Evolutionary conservation across 2,329 filamentous ascomycete species (phyloP).

Genomic region (Aspergillus latus): DNA sequence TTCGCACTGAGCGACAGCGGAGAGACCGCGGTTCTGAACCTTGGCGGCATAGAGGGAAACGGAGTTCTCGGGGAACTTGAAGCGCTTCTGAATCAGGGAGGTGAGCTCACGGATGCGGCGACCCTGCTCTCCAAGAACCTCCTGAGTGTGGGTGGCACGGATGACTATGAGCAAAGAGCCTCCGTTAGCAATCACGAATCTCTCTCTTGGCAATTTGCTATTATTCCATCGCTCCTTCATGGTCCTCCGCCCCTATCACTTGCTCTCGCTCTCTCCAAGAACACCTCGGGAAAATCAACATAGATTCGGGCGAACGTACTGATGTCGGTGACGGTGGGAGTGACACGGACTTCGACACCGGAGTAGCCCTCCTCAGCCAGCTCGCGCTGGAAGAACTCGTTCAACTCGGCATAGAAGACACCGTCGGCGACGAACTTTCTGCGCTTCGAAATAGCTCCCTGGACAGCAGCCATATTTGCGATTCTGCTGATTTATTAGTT

Average conservation of each 20-base stretch:
- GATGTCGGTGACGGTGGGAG: slow-evolving; percentile 99
- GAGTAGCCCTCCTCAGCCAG: slow-evolving; percentile 99
- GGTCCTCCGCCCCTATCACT: slow-evolving; percentile 6
- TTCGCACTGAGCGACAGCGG: slow-evolving; percentile 99
- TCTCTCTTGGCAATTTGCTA: slow-evolving; percentile 7
- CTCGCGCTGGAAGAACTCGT: slow-evolving; percentile 99
- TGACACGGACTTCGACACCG: slow-evolving; percentile 99
- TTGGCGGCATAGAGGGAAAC: slow-evolving; percentile 99
- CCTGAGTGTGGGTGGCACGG: slow-evolving; percentile 99
- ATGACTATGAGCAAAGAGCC: slow-evolving; percentile 62
- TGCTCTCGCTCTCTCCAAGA: slow-evolving; percentile 16
- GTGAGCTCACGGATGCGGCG: slow-evolving; percentile 99
- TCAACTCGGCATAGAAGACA: slow-evolving; percentile 99
- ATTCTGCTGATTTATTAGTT: slow-evolving; percentile 36
- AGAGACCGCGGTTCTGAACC: slow-evolving; percentile 99
- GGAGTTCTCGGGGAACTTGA: slow-evolving; percentile 99
- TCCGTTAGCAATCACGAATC: slow-evolving; percentile 34
- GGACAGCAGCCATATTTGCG: slow-evolving; percentile 52
- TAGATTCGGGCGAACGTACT: slow-evolving; percentile 51
- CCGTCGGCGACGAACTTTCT: slow-evolving; percentile 88
- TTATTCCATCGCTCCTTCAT: slow-evolving; percentile 1
- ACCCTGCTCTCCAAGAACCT: slow-evolving; percentile 99
- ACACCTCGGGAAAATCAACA: slow-evolving; percentile 20
- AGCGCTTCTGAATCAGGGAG: slow-evolving; percentile 99
- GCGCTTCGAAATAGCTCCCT: slow-evolving; percentile 55